Percentiles rank a stretch among this genome's conserved stretches.
phyloP scores from a whole-genome alignment of 176 grass and related monocot genomes.

The Dendrocalamus sinicus region DNA sequence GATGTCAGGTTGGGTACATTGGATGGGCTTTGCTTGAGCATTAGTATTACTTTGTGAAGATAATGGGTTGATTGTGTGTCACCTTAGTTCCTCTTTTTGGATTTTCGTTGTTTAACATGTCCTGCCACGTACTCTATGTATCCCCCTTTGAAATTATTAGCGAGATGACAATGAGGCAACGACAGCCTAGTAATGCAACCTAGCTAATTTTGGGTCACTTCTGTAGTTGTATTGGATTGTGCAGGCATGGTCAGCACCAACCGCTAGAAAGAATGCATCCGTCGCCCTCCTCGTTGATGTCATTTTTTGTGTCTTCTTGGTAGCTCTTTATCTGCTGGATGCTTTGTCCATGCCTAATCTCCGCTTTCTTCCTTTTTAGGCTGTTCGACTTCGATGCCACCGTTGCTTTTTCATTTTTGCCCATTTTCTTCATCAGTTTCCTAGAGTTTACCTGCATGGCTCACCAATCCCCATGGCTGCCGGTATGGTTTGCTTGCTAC shows the following conservation, averaged over 20 bases:
- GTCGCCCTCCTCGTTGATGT: neutral
- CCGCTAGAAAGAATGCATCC: neutral
- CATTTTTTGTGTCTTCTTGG: neutral
- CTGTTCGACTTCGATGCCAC: neutral
- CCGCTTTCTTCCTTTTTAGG: neutral
- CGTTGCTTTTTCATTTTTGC: neutral
- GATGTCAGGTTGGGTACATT: neutral
- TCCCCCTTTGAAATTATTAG: neutral
- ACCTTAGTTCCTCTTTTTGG: neutral
- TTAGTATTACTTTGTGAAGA: neutral
- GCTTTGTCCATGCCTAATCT: neutral
- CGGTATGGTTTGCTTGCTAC: neutral
- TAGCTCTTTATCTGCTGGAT: neutral
- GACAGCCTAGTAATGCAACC: neutral
- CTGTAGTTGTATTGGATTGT: neutral
- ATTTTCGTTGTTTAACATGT: neutral
- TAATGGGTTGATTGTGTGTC: neutral
- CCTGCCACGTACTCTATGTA: neutral
- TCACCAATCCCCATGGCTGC: neutral
- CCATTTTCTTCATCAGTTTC: neutral
- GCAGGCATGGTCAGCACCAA: neutral
- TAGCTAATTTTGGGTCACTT: neutral
- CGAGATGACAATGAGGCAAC: neutral
- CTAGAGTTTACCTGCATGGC: neutral
- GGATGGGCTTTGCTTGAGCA: neutral